Evolutionary conservation across 2,329 filamentous ascomycete species (phyloP).

Genomic region (Colletotrichum magnum): DNA sequence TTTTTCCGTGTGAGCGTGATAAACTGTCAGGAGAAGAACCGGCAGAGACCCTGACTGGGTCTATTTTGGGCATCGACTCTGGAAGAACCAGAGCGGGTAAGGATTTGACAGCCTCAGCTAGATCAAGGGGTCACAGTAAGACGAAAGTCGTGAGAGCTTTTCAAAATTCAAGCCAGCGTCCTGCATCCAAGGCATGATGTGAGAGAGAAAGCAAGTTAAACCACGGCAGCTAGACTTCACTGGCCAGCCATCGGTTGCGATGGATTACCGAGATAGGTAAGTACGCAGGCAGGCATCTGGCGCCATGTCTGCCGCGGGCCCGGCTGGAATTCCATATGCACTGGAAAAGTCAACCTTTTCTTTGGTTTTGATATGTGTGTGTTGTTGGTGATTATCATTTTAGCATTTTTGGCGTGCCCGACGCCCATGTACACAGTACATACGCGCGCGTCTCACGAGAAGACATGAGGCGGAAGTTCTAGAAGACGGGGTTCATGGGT

Average conservation of each 20-base stretch:
- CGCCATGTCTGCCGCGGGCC: too few relatives aligned
- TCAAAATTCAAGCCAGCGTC: constrained; percentile 9
- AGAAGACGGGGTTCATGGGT: constrained; percentile 5
- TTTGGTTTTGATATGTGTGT: too few relatives aligned
- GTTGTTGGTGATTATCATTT: too few relatives aligned
- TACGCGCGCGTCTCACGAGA: neutral
- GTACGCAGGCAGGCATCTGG: neutral
- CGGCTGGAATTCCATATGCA: too few relatives aligned
- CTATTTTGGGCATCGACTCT: constrained; percentile 18
- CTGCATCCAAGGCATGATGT: constrained; percentile 28
- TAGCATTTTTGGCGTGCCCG: too few relatives aligned
- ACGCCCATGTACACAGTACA: neutral
- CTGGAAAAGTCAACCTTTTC: too few relatives aligned
- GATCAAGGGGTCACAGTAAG: neutral
- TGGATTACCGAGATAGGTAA: constrained; percentile 1
- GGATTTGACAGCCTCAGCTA: constrained; percentile 16
- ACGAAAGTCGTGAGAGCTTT: neutral
- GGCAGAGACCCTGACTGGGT: neutral
- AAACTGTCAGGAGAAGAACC: too few relatives aligned
- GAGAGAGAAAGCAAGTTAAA: neutral
- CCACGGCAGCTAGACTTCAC: too few relatives aligned
- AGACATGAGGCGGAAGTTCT: constrained; percentile 1
- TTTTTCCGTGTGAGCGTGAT: too few relatives aligned
- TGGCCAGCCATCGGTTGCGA: neutral
- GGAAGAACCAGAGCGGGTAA: neutral